Base-by-base conservation (phyloP, 2,329 filamentous ascomycete species). In the Monosporascus sp. region DNA sequence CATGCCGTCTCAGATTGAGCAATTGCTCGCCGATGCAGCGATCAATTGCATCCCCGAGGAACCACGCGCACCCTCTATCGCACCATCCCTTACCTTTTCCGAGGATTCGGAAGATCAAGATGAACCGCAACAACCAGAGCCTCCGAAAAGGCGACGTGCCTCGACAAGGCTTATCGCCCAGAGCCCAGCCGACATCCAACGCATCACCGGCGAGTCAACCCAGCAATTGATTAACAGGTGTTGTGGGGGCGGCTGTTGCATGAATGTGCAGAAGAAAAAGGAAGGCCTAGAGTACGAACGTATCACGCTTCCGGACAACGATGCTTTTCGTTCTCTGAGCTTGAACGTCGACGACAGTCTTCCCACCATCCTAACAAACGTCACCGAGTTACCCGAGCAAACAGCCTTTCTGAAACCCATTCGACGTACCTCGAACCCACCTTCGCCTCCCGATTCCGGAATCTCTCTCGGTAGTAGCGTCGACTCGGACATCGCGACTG, bases 311-410 rank as follows among this genome's bases (percentile, higher is more conserved):
- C 92, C 93, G 1, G 85, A 94, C 69, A 97, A 96, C 64, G 81
- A 87, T 55, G 94, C 94, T 17, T 99, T 89, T 74, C 80, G 83
- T 52, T 89, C 87, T 55, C 79, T 99, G 48, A 78, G 85, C 50
- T 79, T 97, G 61, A 88, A 87, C 62, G 79, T 97, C 55, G 84
- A 85, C 53, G 80, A 85, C 35, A 83, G n/a, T 7, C 20, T 97
- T 50, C 88, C 87, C 6, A 89, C 85, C 49, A 77, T 80, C 18
- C 76, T 97, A 56, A 90, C 86, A 41, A 86, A 84, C 61, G 74
- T 92, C 24, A 77, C 82, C 51, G 83, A 88, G 7, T 68, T 96
- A 48, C 91, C 92, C 1, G 81, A 87, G 51, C 86, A 89, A 71
- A 93, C 81, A 1, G 80, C 91, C 38, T 88, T 85, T 3, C 82